phyloP scores from a whole-genome alignment of 129 eudicot genomes.

The sunflower (Helianthus annuus) region HanXRQr2.0-SUNRISE NC_035448.2:198255421-198255920 shows the following conservation, averaged over 20 bases:
- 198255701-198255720: not conserved
- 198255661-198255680: not conserved
- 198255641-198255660: constrained; percentile 73
- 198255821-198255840: too few relatives aligned
- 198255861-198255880: too few relatives aligned
- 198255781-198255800: constrained; percentile 82
- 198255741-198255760: constrained; percentile 89
- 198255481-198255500: constrained; percentile 67
- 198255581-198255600: constrained; percentile 68
- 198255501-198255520: constrained; percentile 91
- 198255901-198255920: constrained; percentile 95
- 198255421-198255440: not conserved
- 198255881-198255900: constrained; percentile 51
- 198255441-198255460: not conserved
- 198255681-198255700: not conserved
- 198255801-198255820: constrained; percentile 45
- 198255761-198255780: constrained; percentile 78
- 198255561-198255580: constrained; percentile 92
- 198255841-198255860: too few relatives aligned
- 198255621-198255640: constrained; percentile 70
- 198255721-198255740: not conserved
- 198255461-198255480: not conserved
- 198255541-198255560: constrained; percentile 63
- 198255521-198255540: constrained; percentile 89
- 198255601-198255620: constrained; percentile 89